These are phyloP conservation scores for Kewa caespitosa DNA, from an alignment of 179 eudicot species.

Conservation along the genomic window DNA sequence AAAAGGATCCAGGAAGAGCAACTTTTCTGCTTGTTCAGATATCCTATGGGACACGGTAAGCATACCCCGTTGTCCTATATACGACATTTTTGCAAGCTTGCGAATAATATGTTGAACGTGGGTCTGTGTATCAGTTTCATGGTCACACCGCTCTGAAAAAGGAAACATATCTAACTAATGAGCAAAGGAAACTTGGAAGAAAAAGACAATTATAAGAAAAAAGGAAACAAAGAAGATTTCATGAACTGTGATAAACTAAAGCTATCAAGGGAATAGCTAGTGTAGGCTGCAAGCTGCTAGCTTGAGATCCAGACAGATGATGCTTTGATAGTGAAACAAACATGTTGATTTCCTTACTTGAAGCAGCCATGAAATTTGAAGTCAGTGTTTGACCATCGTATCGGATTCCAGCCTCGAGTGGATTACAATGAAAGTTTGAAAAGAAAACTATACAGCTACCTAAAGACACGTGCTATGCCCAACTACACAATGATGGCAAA, in stretches of 20 bases:
- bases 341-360: neutral
- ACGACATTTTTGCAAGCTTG: slow-evolving; percentile 71
- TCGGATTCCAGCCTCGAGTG: neutral
- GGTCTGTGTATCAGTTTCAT: slow-evolving; percentile 40
- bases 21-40: slow-evolving; percentile 59
- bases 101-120: slow-evolving; percentile 72
- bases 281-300: neutral
- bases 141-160: slow-evolving; percentile 42
- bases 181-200: slow-evolving; percentile 4
- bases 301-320: neutral
- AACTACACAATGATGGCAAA: neutral
- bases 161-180: neutral
- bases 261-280: neutral
- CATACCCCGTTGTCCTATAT: slow-evolving; percentile 65
- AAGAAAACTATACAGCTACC: neutral
- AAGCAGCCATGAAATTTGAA: neutral
- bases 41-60: slow-evolving; percentile 73
- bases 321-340: neutral
- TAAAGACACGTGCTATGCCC: neutral
- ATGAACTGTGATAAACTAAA: neutral
- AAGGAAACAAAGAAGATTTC: neutral
- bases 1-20: slow-evolving; percentile 84
- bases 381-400: neutral
- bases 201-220: neutral
- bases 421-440: neutral